A percentile compares a stretch with the other conserved stretches of the same genome.
phyloP scores from a whole-genome alignment of 768 basidiomycete genomes.

The Phaffia australis region DNA sequence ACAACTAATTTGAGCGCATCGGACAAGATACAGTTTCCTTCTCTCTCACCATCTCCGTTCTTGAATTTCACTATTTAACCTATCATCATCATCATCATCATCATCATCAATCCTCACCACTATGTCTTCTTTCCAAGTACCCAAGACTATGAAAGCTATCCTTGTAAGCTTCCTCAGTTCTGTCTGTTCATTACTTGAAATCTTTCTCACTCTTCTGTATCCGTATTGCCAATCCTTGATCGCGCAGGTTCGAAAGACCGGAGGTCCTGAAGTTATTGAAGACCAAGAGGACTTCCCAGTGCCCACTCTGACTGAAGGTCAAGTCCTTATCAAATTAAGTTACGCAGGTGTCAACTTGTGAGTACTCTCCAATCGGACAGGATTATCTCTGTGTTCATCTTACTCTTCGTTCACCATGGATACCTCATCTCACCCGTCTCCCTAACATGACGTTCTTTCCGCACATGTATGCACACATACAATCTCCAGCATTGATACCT shows the following conservation, averaged over 20 bases:
- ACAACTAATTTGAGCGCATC: too few relatives aligned
- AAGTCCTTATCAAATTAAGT: slow-evolving; percentile 55
- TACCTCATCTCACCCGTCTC: neutral
- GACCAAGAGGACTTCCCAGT: slow-evolving; percentile 47
- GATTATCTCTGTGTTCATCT: neutral
- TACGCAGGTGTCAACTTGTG: slow-evolving; percentile 57
- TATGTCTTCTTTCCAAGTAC: slow-evolving; percentile 26
- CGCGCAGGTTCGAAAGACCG: slow-evolving; percentile 52
- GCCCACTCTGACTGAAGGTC: slow-evolving; percentile 50
- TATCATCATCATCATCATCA: too few relatives aligned
- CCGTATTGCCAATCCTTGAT: neutral
- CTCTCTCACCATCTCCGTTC: too few relatives aligned
- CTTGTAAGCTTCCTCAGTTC: slow-evolving; percentile 30
- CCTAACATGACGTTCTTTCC: slow-evolving; percentile 41
- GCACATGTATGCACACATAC: neutral
- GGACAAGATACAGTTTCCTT: too few relatives aligned
- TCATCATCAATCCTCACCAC: too few relatives aligned
- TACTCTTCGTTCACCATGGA: too few relatives aligned
- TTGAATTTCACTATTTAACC: too few relatives aligned
- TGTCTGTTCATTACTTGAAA: neutral
- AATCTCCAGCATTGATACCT: slow-evolving; percentile 40
- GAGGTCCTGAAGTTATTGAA: slow-evolving; percentile 61
- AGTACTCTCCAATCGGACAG: slow-evolving; percentile 11
- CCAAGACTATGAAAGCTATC: slow-evolving; percentile 55
- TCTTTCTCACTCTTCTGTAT: neutral